Base-by-base conservation (phyloP, 306 rosid genomes). In the Gastrolobium bilobum region DNA sequence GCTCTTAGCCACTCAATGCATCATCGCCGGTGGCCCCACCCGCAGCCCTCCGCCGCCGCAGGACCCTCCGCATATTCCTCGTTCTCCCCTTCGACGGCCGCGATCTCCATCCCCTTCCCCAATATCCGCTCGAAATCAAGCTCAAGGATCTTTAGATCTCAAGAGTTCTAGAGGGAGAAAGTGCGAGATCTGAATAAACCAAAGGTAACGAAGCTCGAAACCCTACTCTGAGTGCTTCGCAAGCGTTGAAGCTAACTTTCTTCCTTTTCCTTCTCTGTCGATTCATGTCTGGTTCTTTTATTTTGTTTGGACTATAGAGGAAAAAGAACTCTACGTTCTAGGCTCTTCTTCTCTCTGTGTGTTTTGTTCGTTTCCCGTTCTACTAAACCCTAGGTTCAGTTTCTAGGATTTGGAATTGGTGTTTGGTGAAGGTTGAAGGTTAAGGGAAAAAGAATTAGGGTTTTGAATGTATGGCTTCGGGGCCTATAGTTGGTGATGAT, bases 381-480 rank as follows among this genome's bases (percentile, higher is more conserved):
- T 15, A 50, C 37, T 6, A 62, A 43, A 81, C 73, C 87, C 67
- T 81, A 76, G 75, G 72, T 31, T 69, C 4, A 67, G 46, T 46
- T 10, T 64, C 61, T 79, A 79, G 86, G 83, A 71, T 67, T 81
- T 50, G 42, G 70, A 56, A 43, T 78, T 57, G 69, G 58, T 61
- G 57, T 52, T 54, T 4, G 42, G 60, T 31, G n/a, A 59, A 10
- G 31, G 39, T 40, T 58, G 37, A 37, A 58, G 29, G 70, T 1
- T 6, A 13, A 9, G 11, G 64, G 64, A 20, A 74, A 70, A 67
- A 43, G 57, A 58, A 80, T 73, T 91, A 86, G 91, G 94, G 91
- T 86, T 93, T 84, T 85, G 92, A 68, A 91, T 93, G 98, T 80
- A 93, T 93, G 98, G 98, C 94, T 89, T 91, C 98, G 80, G 97